Base-by-base conservation (phyloP, 768 basidiomycete genomes). In the Tylopilus balloui region DNA sequence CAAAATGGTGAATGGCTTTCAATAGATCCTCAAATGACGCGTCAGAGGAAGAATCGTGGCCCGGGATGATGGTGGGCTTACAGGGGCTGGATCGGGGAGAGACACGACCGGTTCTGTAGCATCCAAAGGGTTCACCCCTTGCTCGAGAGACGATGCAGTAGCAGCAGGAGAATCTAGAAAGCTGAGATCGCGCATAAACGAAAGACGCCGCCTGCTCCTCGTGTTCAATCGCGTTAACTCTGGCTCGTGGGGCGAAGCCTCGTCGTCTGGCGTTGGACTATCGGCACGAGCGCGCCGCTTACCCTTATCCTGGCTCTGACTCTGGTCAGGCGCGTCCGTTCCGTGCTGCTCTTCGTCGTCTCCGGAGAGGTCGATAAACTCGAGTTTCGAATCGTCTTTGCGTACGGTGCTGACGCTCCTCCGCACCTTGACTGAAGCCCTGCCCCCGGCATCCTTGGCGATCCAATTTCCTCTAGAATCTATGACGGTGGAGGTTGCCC, bases 381-480 rank as follows among this genome's bases (percentile, higher is more conserved):
- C 61, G 17, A 47, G 60, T 24, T 64, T 66, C 3, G 45, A 59
- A 6, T 62, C 67, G 4, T 63, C 58, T 28, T 58, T 54, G 19
- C 14, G 60, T 24, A 48, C 38, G 32, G 21, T 47, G 45, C 36
- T 48, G 41, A 45, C 48, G 43, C 29, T 64, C 54, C 53, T 71
- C 48, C 70, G 71, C 57, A 58, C 68, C 56, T 67, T 70, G 58
- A 79, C 71, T 3, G 58, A 71, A 7, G 61, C 66, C 27, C 65
- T 62, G 2, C 86, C 84, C 15, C 77, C 83, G 2, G 84, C 85
- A 58, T 87, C 83, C 28, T 61, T 69, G 10, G 86, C 85, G 19
- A 84, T 75, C 80, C 83, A 85, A 51, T 83, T 83, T 12, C 78
- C 81, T 40, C 77, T 73, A 2, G 69, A 47, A 62, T 80, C 78